Evolutionary conservation across 1,284 basidiomycete genomes (phyloP), one percentile per base, ranked within the genome.

Genomic region (Ganoderma sp.): DNA sequence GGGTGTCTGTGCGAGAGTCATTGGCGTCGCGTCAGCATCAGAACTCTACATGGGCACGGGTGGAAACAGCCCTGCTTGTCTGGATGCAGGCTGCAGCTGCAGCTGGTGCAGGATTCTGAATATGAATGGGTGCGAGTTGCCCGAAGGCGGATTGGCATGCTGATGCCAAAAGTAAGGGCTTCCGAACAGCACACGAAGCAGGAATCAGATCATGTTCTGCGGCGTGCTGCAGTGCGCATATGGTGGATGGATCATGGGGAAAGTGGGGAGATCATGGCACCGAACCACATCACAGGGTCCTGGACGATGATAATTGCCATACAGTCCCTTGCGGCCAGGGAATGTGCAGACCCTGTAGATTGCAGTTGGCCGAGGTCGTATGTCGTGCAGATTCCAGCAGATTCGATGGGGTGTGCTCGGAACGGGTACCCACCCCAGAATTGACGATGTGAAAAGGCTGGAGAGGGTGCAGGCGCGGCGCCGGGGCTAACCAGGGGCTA

Each of bases 361-460:
- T 54, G 6, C 12, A 12, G 15, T 14, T 54, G 52, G 52, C 52
- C 10, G 32, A 28, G 25, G 14, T 14, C 5, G 12, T 54, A 32
- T 54, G 25, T 25, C 52, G 5, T 32, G 52, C 56, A 57, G 22
- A 54, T 32, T 57, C 15, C 37, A 39, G 37, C 8, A 32, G 56
- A 57, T 57, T 34, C 22, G 28, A 54, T 54, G 22, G 32, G 22
- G 17, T 22, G 62, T 17, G 19, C 43, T 45, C 43, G 43, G 43
- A 25, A 59, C n/a, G 50, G 48, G 63, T 42, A 69, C 70, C 70
- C 70, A 69, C 70, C 70, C 70, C 70, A 71, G 67, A 71, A 67
- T 63, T 68, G 65, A 66, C 67, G 69, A 68, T 70, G 66, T 63
- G 68, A 57, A 57, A 65, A 65, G 66, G 54, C 65, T 63, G 64